phyloP scores from a whole-genome alignment of 441 rosid species.

The Arabidopsis lyrata region DNA sequence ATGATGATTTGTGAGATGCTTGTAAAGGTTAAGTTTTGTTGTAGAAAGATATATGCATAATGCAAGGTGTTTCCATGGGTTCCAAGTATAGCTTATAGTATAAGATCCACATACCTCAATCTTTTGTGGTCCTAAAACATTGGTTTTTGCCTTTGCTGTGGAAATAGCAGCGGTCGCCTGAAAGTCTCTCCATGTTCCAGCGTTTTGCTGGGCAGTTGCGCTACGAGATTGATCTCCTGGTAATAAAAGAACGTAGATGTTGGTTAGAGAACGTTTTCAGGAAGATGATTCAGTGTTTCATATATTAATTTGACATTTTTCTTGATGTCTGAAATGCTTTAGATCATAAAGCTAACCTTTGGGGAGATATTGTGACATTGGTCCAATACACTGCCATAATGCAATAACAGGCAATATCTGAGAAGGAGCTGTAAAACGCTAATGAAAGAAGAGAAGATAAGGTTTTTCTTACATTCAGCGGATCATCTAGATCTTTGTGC shows the following conservation, averaged over 20 bases:
- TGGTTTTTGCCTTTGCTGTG: constrained; percentile 44
- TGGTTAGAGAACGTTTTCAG: constrained; percentile 22
- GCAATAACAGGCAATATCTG: constrained; percentile 25
- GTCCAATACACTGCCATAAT: constrained; percentile 57
- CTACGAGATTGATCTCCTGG: constrained; percentile 47
- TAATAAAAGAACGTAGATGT: constrained; percentile 5
- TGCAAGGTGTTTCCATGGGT: constrained; percentile 19
- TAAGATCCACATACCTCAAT: constrained; percentile 53
- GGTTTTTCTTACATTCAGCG: constrained; percentile 50
- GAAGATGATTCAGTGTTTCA: not conserved
- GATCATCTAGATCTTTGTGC: constrained; percentile 47
- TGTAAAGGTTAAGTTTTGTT: not conserved
- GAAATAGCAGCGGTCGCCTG: constrained; percentile 39
- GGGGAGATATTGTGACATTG: constrained; percentile 43
- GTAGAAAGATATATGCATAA: constrained; percentile 25
- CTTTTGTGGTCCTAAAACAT: constrained; percentile 41
- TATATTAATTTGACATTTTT: not conserved
- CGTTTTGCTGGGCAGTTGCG: constrained; percentile 31
- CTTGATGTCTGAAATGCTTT: constrained; percentile 26
- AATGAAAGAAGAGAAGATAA: constrained; percentile 9
- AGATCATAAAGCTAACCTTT: constrained; percentile 56
- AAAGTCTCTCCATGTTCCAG: constrained; percentile 40
- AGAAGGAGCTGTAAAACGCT: constrained; percentile 14
- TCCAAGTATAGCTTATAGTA: constrained; percentile 11
- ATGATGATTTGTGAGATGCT: constrained; percentile 20